Base-by-base conservation (phyloP, 1,284 basidiomycete species). In the Cryptococcus sp. region DNA sequence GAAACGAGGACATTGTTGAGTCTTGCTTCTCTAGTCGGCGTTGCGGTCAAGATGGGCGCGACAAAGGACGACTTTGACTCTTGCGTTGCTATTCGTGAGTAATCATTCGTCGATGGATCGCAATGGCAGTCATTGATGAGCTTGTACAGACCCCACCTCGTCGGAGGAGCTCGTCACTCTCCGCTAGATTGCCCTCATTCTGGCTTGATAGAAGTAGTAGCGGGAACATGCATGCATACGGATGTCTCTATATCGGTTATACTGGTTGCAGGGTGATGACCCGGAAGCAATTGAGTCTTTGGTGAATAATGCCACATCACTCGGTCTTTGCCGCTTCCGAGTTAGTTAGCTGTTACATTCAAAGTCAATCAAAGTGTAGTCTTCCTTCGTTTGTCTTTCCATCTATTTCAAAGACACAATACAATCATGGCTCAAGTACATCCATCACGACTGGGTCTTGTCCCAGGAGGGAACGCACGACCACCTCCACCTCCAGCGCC, bases 11-110 rank as follows among this genome's bases (percentile, higher is more conserved):
- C 40, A 13, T 10, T 20, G 56, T 51, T 60, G 50, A 57, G 16
- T 20, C 46, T 11, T 15, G 41, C 19, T 44, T 53, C 13, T 53
- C 19, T 41, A 75, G 73, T 98, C 75, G 91, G 82, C 1, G 91
- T 97, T 19, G 94, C 94, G 13, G 83, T 99, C 70, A 97, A 97
- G 84, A 93, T 97, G 93, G 90, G 91, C 54, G 90, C 88, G 84
- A 75, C 84, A 19, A 93, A 93, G 81, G 80, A 85, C 69, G 89
- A 95, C 74, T 82, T 95, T 59, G 91, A 93, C 70, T 85, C 89
- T 70, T 92, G 89, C 4, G 90, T 96, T 45, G 93, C 93, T 19
- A 96, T 97, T 68, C 93, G 75, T 78, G 56, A 62, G 77, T 75
- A 8, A 7, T 4, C 5, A 25, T 11, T 22, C 5, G 15, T n/a